Conservation (phyloP, 371 early-diverging fungal species). For the Mucor circinelloides region DNA sequence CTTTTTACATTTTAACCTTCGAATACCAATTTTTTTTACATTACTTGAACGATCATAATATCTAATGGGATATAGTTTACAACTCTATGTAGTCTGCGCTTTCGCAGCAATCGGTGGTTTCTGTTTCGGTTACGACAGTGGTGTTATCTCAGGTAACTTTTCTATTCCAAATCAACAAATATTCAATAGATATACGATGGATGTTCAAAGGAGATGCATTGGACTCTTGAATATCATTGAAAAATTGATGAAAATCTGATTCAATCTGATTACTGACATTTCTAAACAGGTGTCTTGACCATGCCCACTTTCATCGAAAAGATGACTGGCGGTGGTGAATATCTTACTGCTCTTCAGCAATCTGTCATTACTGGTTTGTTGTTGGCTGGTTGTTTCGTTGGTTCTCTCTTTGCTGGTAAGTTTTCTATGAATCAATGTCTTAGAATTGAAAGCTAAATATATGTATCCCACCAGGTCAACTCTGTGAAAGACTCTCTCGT, state of each 20-base stretch:
- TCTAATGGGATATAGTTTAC: constrained; percentile 22
- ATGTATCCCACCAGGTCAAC: constrained; percentile 28
- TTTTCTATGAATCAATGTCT: neutral
- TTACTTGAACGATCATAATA: constrained; percentile 7
- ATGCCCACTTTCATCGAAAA: constrained; percentile 44
- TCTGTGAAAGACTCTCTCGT: constrained; percentile 44
- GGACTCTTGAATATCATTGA: neutral
- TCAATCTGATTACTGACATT: neutral
- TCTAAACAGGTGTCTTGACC: constrained; percentile 34
- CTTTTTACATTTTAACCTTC: neutral
- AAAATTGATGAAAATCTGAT: neutral
- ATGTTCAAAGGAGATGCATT: neutral
- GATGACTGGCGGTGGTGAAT: constrained; percentile 35
- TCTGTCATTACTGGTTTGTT: constrained; percentile 50
- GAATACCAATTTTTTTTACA: neutral
- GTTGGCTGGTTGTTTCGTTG: constrained; percentile 55
- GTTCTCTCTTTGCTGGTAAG: constrained; percentile 50
- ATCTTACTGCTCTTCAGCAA: constrained; percentile 39
- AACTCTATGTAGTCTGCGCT: constrained; percentile 36
- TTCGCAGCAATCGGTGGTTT: constrained; percentile 57
- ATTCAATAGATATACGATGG: neutral
- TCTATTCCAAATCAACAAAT: neutral
- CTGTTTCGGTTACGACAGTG: constrained; percentile 59
- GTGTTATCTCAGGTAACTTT: constrained; percentile 45
- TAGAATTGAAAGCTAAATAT: neutral